Evolutionary conservation across 371 early-diverging fungal species (phyloP).

Genomic region (Mortierella sp.): DNA sequence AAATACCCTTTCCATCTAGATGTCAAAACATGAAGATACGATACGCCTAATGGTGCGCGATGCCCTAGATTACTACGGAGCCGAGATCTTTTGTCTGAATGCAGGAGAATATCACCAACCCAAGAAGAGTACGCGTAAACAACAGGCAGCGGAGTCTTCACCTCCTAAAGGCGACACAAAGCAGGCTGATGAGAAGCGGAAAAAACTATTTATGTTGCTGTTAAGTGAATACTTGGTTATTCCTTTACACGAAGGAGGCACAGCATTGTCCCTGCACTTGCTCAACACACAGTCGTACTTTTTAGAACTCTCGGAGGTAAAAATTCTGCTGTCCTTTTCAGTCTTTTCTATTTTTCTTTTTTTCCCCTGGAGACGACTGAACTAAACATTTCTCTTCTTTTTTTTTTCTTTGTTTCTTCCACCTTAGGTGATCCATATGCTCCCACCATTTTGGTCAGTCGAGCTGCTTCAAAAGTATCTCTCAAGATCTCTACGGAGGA

Average conservation of each 20-base stretch:
- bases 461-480: constrained; percentile 67
- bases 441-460: constrained; percentile 76
- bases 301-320: constrained; percentile 68
- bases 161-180: too few species aligned
- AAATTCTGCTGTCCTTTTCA: neutral
- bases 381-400: constrained; percentile 5
- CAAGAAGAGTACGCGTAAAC: constrained; percentile 42
- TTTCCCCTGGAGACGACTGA: constrained; percentile 23
- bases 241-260: constrained; percentile 54
- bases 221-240: constrained; percentile 35
- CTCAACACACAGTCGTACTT: constrained; percentile 71
- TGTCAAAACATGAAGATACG: constrained; percentile 62
- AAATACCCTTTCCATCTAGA: constrained; percentile 38
- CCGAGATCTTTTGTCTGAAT: constrained; percentile 72
- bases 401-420: neutral
- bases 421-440: constrained; percentile 63
- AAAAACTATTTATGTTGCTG: constrained; percentile 22
- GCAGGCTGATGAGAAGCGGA: constrained; percentile 5
- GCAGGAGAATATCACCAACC: constrained; percentile 53
- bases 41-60: constrained; percentile 63
- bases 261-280: constrained; percentile 62
- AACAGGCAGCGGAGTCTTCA: neutral
- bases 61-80: constrained; percentile 70
- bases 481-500: constrained; percentile 61
- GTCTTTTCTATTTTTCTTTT: neutral